Conservation (phyloP, 768 basidiomycete species). For the Ramaria sp. region DNA sequence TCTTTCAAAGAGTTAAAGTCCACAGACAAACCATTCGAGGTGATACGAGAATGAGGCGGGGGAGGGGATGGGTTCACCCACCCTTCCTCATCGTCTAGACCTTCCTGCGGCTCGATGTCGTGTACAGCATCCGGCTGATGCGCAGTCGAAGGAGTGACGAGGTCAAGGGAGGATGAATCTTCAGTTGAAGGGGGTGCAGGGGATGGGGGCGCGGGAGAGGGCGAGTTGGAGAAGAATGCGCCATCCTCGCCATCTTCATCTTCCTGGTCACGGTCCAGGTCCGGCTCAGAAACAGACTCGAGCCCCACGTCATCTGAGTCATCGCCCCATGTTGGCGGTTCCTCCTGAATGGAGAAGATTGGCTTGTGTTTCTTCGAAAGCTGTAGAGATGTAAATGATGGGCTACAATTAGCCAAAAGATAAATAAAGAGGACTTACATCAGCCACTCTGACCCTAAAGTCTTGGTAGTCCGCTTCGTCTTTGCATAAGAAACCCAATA, state of each 20-base stretch:
- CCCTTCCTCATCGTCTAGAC: constrained; percentile 28
- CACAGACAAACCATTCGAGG: not conserved
- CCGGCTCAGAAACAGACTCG: constrained; percentile 73
- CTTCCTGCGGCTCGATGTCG: constrained; percentile 19
- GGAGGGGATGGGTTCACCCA: constrained; percentile 64
- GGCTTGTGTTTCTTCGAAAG: constrained; percentile 38
- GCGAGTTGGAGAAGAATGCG: constrained; percentile 12
- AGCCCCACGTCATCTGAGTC: constrained; percentile 73
- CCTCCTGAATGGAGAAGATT: constrained; percentile 82
- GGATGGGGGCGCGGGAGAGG: constrained; percentile 5
- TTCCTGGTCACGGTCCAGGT: constrained; percentile 47
- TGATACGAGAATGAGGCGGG: constrained; percentile 19
- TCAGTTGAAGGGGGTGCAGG: constrained; percentile 1
- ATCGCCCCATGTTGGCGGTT: constrained; percentile 67
- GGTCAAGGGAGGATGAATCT: constrained; percentile 30
- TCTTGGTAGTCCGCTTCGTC: constrained; percentile 83
- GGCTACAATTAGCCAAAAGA: not conserved
- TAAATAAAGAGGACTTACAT: constrained; percentile 39
- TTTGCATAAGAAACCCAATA: constrained; percentile 82
- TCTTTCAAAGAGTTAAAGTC: not conserved
- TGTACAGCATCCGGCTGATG: constrained; percentile 1
- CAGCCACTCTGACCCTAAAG: constrained; percentile 56
- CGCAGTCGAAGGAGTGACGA: constrained; percentile 48
- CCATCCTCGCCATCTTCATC: constrained; percentile 15
- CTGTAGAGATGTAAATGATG: constrained; percentile 18